Evolutionary conservation across 1,139 yeast species (phyloP).

Genomic region (Debaryomycetaceae sp.): DNA sequence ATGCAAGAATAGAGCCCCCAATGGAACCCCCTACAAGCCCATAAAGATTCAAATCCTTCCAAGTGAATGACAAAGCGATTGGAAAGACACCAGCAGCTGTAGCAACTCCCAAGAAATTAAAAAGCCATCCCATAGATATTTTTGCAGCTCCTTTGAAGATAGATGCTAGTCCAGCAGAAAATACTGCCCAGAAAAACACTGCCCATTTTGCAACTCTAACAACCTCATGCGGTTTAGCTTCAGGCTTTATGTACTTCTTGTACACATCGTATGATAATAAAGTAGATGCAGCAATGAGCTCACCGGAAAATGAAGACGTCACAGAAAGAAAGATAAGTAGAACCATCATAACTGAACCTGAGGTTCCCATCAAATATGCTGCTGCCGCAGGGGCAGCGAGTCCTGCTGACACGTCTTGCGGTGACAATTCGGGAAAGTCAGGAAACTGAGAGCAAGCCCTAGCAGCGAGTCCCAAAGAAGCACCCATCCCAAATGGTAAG

Average conservation of each 20-base stretch:
- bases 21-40: slow-evolving; percentile 30
- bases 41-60: slow-evolving; percentile 31
- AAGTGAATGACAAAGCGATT: slow-evolving; percentile 36
- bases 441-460: slow-evolving; percentile 23
- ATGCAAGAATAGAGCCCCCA: slow-evolving; percentile 22
- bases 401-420: slow-evolving; percentile 24
- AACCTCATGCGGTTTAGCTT: slow-evolving; percentile 24
- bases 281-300: slow-evolving; percentile 29
- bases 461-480: slow-evolving; percentile 25
- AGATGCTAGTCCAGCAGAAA: slow-evolving; percentile 26
- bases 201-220: slow-evolving; percentile 26
- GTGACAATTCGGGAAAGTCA: slow-evolving; percentile 23
- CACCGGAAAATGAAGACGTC: slow-evolving; percentile 31
- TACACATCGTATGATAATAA: slow-evolving; percentile 30
- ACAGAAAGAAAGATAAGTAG: slow-evolving; percentile 28
- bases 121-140: slow-evolving; percentile 28
- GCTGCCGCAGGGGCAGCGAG: slow-evolving; percentile 26
- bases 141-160: slow-evolving; percentile 29
- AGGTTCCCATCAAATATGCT: slow-evolving; percentile 25
- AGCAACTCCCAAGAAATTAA: slow-evolving; percentile 31
- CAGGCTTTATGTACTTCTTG: slow-evolving; percentile 24
- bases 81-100: slow-evolving; percentile 41
- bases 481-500: slow-evolving; percentile 27
- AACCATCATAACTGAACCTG: slow-evolving; percentile 28
- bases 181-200: slow-evolving; percentile 27